Base-by-base conservation (phyloP, 169 alveolate species). In the Cardiosporidium cionae region DNA sequence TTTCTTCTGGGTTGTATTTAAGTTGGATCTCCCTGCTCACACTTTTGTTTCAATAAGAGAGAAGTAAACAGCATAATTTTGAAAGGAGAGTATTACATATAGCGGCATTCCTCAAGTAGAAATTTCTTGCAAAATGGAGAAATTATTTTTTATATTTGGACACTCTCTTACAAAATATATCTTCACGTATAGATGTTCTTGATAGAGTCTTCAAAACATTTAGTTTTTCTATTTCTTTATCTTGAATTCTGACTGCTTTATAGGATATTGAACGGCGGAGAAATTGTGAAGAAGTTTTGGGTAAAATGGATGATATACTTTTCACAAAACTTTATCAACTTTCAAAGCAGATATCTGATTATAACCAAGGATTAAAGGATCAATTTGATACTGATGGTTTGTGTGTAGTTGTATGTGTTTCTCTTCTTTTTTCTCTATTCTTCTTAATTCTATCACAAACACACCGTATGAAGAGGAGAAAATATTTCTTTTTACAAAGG, bases 211-310 rank as follows among this genome's bases (percentile, higher is more conserved):
- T n/a, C n/a, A n/a, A n/a, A n/a, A n/a, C n/a, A n/a, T n/a, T n/a
- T n/a, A n/a, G n/a, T n/a, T n/a, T n/a, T n/a, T n/a, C n/a, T n/a
- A n/a, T n/a, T n/a, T n/a, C n/a, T n/a, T n/a, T n/a, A n/a, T n/a
- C n/a, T n/a, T n/a, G 25, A 22, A 9, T 63, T 9, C 69, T 63
- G 16, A 22, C 54, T n/a, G 16, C 16, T 44, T n/a, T 31, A 22
- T 66, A 7, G 29, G 85, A 79, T 27, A 68, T 72, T 28, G 80
- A 79, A 52, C 27, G 79, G 28, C 72, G 74, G 65, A 68, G 75
- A 7, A 70, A 71, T 31, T 28, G 65, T n/a, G 85, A 79, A 44
- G 81, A 72, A 22, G 85, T 79, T 0, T 70, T 79, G 52, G 85
- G 85, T n/a, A 64, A 72, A 28, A 31, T 79, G 6, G 37, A 71